Evolutionary conservation across 352 stramenopile genomes (phyloP), one percentile per base, ranked within the genome.

Genomic region (Peronosclerospora sorghi): DNA sequence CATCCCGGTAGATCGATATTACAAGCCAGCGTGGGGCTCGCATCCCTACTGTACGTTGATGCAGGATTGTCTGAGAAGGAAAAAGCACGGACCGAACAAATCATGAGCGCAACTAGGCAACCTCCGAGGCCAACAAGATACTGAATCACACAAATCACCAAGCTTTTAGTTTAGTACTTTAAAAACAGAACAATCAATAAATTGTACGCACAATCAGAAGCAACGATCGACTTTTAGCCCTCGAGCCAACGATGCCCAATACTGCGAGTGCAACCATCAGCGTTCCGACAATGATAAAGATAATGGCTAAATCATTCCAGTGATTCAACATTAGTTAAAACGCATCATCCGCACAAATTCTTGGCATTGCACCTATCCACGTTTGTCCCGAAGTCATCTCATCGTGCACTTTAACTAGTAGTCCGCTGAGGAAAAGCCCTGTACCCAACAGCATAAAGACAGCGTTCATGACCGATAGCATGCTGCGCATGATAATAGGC

Each of bases 401-500:
- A 18, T 72, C 66, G 21, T 82, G 63, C 26, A 66, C 46, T 43
- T 83, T 82, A 41, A 83, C 64, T 6, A 59, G 51, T 19, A 78
- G 37, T 0, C 75, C 79, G 34, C 79, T 79, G 20, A 51, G 43
- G 42, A 88, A 79, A 17, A 85, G 58, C 1, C 55, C 73, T 4
- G 49, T 53, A 47, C 76, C 79, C 9, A 89, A 59, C 12, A 71
- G 45, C 18, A 79, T 57, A 44, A 88, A 92, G 42, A 78, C 59
- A 21, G 58, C 56, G 55, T 87, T 89, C 54, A 84, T 67, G 23
- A 89, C 70, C 3, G 70, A 73, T 42, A 89, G 59, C 61, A 92
- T 72, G 50, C 65, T 82, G 49, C 82, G 82, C 76, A 92, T 89
- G 42, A 92, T 68, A 55, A 89, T 86, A 5, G 79, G 79, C 26